phyloP scores from a whole-genome alignment of 1,139 yeast genomes.

The Candida anutae region DNA sequence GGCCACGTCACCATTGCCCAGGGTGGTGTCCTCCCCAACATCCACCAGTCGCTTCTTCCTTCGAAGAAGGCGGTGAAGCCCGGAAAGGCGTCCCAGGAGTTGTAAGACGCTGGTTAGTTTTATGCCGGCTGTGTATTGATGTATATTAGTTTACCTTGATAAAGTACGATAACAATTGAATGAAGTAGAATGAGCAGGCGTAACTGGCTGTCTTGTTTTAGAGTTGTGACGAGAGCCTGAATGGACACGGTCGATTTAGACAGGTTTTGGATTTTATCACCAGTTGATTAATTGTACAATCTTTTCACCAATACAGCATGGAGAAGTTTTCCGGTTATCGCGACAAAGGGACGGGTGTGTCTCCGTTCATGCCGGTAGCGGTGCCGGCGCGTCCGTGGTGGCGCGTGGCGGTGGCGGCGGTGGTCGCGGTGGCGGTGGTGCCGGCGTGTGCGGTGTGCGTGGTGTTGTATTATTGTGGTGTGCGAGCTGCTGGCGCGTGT shows the following conservation, averaged over 20 bases:
- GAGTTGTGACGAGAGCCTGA: too few relatives aligned
- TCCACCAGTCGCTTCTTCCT: slow-evolving; percentile 92
- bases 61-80: slow-evolving; percentile 81
- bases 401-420: slow-evolving; percentile 11
- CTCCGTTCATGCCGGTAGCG: slow-evolving; percentile 58
- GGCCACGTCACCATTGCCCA: slow-evolving; percentile 95
- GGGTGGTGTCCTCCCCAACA: slow-evolving; percentile 98
- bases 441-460: background rate
- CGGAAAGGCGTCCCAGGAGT: slow-evolving; percentile 78
- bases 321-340: slow-evolving; percentile 71
- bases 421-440: slow-evolving; percentile 8
- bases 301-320: too few relatives aligned
- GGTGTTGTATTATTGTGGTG: slow-evolving; percentile 19
- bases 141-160: slow-evolving; percentile 3
- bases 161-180: too few relatives aligned
- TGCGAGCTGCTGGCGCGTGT: too few relatives aligned
- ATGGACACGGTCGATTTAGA: too few relatives aligned
- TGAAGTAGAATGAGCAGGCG: too few relatives aligned
- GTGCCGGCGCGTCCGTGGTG: slow-evolving; percentile 3
- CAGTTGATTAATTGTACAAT: too few relatives aligned
- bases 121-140: slow-evolving; percentile 2
- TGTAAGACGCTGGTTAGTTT: slow-evolving; percentile 32
- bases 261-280: too few relatives aligned
- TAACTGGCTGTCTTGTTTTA: too few relatives aligned
- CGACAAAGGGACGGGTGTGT: slow-evolving; percentile 77